Base-by-base conservation (phyloP, 176 grass and related monocot species). In the Lolium rigidum region DNA sequence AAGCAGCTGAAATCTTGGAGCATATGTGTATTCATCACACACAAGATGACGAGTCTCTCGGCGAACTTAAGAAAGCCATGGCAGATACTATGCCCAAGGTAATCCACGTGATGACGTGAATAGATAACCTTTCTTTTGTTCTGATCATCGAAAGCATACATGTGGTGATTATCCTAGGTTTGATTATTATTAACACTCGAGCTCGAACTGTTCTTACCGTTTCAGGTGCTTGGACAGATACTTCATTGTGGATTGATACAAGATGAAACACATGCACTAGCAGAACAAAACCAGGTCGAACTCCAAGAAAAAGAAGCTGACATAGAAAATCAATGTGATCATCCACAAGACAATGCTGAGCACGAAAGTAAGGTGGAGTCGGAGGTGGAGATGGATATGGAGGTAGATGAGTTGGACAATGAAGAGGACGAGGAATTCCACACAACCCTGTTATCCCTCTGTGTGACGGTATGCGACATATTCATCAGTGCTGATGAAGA, bases 141-240 rank as follows among this genome's bases (percentile, higher is more conserved):
- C 66, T 69, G 35, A 18, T 9, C 65, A 68, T 70, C 9, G 3
- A 70, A 7, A 41, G 0, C 16, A 17, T 41, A 66, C 25, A 35
- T 35, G 13, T 16, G 26, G 26, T 67, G 63, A 67, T 25, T 35
- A 35, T 64, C 7, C 12, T 65, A 35, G 25, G 8, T 31, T 65
- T 26, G 26, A 65, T 65, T 65, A 26, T 31, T 28, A 31, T 65
- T 64, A 65, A 25, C 25, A 15, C 62, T 31, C 39, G 3, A 68
- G 8, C 15, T 68, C 2, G 39, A 68, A 38, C 31, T 38, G 31
- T 18, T 68, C 4, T 17, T 38, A 37, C 14, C 24, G 5, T 38
- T 68, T 68, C 64, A 68, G 64, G 31, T 68, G 31, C 64, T 68
- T 68, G 6, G 14, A 68, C 12, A 18, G 31, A 68, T 68, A 68